phyloP scores from a whole-genome alignment of 108 stramenopile species.

The Phaeodactylum tricornutum region DNA sequence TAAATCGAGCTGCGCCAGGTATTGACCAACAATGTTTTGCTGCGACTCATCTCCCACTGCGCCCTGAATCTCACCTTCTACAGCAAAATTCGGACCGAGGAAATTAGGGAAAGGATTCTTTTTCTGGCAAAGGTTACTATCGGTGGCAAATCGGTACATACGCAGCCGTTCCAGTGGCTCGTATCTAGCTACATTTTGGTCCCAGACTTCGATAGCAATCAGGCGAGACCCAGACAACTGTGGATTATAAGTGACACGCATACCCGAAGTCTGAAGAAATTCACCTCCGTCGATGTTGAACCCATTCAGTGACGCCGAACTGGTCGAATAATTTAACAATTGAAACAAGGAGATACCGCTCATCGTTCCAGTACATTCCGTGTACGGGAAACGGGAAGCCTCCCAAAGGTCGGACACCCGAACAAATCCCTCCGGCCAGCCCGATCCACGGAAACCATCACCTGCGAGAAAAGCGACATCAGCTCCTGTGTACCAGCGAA shows the following conservation, averaged over 20 bases:
- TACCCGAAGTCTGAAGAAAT: constrained; percentile 40
- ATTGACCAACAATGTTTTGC: constrained; percentile 26
- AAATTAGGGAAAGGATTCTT: constrained; percentile 26
- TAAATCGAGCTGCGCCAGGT: constrained; percentile 8
- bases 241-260: constrained; percentile 38
- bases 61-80: constrained; percentile 24
- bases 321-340: constrained; percentile 32
- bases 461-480: constrained; percentile 26
- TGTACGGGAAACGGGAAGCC: constrained; percentile 32
- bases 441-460: constrained; percentile 32
- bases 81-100: constrained; percentile 10
- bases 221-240: constrained; percentile 10
- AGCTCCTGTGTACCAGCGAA: constrained; percentile 30
- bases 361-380: constrained; percentile 30
- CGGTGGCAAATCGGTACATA: constrained; percentile 41
- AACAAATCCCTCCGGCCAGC: constrained; percentile 39
- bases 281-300: constrained; percentile 16
- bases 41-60: constrained; percentile 8
- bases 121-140: constrained; percentile 25
- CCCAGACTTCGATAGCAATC: constrained; percentile 18
- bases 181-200: constrained; percentile 15
- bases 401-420: constrained; percentile 31
- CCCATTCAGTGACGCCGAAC: constrained; percentile 28
- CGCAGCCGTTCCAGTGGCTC: constrained; percentile 30
- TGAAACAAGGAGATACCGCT: constrained; percentile 24